Evolutionary conservation across 306 rosid genomes (phyloP).

Genomic region (Parietaria judaica): DNA sequence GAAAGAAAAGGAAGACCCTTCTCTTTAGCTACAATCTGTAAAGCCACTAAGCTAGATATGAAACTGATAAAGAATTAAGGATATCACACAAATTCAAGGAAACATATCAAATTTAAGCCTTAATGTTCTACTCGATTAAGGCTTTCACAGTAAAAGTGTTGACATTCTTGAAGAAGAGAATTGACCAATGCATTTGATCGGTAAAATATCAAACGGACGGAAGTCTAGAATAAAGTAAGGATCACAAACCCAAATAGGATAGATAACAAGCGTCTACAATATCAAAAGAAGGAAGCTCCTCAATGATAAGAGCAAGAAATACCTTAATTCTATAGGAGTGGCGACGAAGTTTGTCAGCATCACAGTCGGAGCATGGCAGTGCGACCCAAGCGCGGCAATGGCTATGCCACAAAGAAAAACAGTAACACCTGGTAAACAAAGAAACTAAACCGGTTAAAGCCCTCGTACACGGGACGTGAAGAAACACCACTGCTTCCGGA

Average conservation of each 20-base stretch:
- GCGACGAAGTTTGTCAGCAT: slow-evolving; percentile 86
- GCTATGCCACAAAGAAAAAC: slow-evolving; percentile 67
- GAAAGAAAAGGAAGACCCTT: too few species aligned
- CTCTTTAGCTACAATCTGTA: background rate
- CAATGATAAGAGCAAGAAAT: slow-evolving; percentile 13
- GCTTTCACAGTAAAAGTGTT: too few species aligned
- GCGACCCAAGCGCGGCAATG: slow-evolving; percentile 60
- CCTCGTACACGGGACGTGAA: background rate
- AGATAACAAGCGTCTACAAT: background rate
- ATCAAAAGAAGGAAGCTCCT: background rate
- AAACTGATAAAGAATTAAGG: background rate
- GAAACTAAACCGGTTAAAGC: background rate
- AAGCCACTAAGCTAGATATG: background rate
- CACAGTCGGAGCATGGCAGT: slow-evolving; percentile 78
- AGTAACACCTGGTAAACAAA: slow-evolving; percentile 52
- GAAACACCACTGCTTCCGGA: too few species aligned
- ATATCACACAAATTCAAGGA: too few species aligned
- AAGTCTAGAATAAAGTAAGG: background rate
- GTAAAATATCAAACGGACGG: too few species aligned
- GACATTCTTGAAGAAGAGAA: too few species aligned
- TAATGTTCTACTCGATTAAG: too few species aligned
- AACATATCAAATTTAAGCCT: too few species aligned
- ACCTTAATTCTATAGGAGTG: slow-evolving; percentile 92
- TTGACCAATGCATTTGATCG: too few species aligned
- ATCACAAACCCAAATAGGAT: background rate